Evolutionary conservation across 164 flowering plant genomes (phyloP).

Genomic region (Piper longum): DNA sequence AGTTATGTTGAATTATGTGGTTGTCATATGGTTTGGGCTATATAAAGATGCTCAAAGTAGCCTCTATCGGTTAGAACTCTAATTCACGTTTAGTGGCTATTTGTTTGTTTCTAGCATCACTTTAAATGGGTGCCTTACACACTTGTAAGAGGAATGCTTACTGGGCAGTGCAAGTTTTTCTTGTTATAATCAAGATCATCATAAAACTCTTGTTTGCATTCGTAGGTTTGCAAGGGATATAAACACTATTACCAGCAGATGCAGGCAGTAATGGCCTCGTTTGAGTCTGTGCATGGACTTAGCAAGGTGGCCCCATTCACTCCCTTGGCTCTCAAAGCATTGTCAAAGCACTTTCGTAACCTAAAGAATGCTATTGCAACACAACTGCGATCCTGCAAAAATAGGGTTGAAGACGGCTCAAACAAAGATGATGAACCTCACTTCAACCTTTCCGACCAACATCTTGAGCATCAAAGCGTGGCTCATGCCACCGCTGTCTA

Average conservation of each 20-base stretch:
- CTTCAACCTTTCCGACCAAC: slow-evolving; percentile 18
- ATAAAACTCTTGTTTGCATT: too few species aligned
- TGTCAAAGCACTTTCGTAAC: slow-evolving; percentile 59
- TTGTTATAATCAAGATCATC: too few species aligned
- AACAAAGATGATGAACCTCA: slow-evolving; percentile 22
- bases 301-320: slow-evolving; percentile 69
- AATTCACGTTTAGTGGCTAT: too few species aligned
- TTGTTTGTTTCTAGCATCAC: too few species aligned
- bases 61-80: too few species aligned
- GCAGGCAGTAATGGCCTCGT: slow-evolving; percentile 57
- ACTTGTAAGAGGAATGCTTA: not conserved
- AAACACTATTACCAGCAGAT: slow-evolving; percentile 69
- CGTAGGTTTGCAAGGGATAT: slow-evolving; percentile 63
- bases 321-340: slow-evolving; percentile 41
- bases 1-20: too few species aligned
- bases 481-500: slow-evolving; percentile 24
- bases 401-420: slow-evolving; percentile 14
- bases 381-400: slow-evolving; percentile 42
- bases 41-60: too few species aligned
- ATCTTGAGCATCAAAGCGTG: slow-evolving; percentile 17
- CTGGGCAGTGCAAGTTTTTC: not conserved
- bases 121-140: too few species aligned
- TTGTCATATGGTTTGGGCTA: too few species aligned
- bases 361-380: slow-evolving; percentile 63
- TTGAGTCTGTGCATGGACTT: slow-evolving; percentile 75